Evolutionary conservation across 768 basidiomycete genomes (phyloP).

Genomic region (Galerina marginata): DNA sequence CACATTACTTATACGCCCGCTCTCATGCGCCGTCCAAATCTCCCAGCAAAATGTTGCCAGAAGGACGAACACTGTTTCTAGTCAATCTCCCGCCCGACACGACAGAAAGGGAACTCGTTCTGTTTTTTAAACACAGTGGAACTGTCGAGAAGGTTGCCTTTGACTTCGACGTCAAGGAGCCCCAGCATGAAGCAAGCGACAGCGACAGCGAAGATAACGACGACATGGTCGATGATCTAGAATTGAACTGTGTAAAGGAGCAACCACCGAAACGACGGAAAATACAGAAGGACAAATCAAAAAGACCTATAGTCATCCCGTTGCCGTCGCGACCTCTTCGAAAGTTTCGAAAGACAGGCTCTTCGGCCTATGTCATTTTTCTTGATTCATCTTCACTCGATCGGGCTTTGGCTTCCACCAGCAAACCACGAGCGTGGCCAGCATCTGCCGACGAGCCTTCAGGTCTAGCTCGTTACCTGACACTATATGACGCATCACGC

Average conservation of each 20-base stretch:
- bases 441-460: conserved; percentile 58
- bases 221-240: conserved; percentile 37
- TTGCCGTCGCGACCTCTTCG: conserved; percentile 63
- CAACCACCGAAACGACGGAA: conserved; percentile 48
- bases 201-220: conserved; percentile 47
- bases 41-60: conserved; percentile 5
- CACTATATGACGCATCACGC: conserved; percentile 67
- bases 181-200: conserved; percentile 45
- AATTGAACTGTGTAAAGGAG: conserved; percentile 32
- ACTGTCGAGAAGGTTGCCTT: conserved; percentile 79
- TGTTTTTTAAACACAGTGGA: conserved; percentile 80
- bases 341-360: conserved; percentile 63
- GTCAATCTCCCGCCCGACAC: conserved; percentile 91
- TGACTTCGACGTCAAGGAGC: conserved; percentile 50
- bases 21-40: conserved; percentile 56
- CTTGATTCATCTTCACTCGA: conserved; percentile 76
- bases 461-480: conserved; percentile 75
- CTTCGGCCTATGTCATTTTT: conserved; percentile 71
- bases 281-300: conserved; percentile 40
- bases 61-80: conserved; percentile 60
- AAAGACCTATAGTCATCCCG: conserved; percentile 59
- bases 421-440: conserved; percentile 70
- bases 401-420: conserved; percentile 60
- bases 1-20: conserved; percentile 82
- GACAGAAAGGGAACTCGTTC: conserved; percentile 77